Conservation (phyloP, 257 asterid species). For the Solanum clarkiae region DNA sequence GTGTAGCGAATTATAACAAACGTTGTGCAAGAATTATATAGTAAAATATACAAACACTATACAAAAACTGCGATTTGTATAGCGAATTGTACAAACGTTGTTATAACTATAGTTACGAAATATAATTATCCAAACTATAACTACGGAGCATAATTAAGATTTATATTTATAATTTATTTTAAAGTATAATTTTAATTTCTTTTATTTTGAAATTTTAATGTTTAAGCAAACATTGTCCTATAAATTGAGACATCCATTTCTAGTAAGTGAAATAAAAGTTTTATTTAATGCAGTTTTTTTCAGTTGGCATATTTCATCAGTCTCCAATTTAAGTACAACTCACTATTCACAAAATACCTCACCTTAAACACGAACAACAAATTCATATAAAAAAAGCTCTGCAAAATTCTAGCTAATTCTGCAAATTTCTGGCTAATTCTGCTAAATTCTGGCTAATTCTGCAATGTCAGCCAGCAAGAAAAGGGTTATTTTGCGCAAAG, state of each 20-base stretch:
- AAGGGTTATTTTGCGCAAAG: slow-evolving; percentile 26
- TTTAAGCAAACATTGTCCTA: background rate
- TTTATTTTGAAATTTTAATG: too few species aligned
- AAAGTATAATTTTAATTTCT: too few species aligned
- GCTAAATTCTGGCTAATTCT: background rate
- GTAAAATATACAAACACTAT: too few species aligned
- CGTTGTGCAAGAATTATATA: too few species aligned
- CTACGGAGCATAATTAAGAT: too few species aligned
- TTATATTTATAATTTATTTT: too few species aligned
- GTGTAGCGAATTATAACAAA: too few species aligned
- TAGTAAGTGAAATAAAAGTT: background rate
- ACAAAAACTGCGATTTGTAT: too few species aligned
- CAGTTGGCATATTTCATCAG: background rate
- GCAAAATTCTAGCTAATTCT: background rate
- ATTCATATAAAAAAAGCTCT: background rate
- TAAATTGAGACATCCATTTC: too few species aligned
- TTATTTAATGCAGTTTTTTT: background rate
- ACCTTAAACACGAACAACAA: background rate
- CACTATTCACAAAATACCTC: background rate
- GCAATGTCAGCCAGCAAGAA: slow-evolving; percentile 38
- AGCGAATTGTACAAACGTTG: too few species aligned
- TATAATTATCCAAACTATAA: too few species aligned
- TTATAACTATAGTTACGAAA: too few species aligned
- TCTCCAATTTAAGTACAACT: background rate
- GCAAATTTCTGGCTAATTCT: background rate